Evolutionary conservation across 257 asterid genomes (phyloP), one percentile per base, ranked within the genome.

Genomic region (Fraxinus excelsior): DNA sequence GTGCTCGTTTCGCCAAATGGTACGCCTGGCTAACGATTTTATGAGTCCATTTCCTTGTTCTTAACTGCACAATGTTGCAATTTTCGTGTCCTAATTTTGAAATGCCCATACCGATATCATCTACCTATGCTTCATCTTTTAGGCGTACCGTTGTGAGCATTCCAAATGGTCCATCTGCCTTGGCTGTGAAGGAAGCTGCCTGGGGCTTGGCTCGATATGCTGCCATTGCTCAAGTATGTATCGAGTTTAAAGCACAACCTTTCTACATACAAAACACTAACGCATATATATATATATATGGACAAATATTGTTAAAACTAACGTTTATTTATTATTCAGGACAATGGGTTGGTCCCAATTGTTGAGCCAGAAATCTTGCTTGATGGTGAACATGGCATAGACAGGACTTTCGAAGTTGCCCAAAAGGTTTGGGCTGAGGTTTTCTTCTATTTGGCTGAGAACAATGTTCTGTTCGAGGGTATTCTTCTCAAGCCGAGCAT

Each of bases 81-180:
- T 56, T 12, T 44, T 44, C 51, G 1, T 44, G 19, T 44, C 51
- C 18, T 44, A 13, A 44, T 44, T 51, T 56, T 56, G 28, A n/a
- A 5, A 56, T 56, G 23, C 28, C 26, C n/a, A 2, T n/a, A 74
- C 37, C 14, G 12, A 37, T 18, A 42, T 60, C 13, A 40, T 60
- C 5, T 7, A 19, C 38, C 3, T 21, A 1, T 26, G 44, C 32
- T 49, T 68, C 26, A 67, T 76, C 72, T 60, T 77, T 72, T 70
- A 94, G 98, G 98, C 97, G 98, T 88, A 92, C 96, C 2, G 97
- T 94, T 74, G 97, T 94, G 91, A 92, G 97, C 91, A 92, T 92
- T 80, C 98, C 98, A 49, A 92, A 92, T 31, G 97, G 98, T 7
- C 98, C 98, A 53, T 89, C 98, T 74, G 97, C 96, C 8, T 84